Conservation (phyloP, 768 basidiomycete species). For the Clathrus columnatus region DNA sequence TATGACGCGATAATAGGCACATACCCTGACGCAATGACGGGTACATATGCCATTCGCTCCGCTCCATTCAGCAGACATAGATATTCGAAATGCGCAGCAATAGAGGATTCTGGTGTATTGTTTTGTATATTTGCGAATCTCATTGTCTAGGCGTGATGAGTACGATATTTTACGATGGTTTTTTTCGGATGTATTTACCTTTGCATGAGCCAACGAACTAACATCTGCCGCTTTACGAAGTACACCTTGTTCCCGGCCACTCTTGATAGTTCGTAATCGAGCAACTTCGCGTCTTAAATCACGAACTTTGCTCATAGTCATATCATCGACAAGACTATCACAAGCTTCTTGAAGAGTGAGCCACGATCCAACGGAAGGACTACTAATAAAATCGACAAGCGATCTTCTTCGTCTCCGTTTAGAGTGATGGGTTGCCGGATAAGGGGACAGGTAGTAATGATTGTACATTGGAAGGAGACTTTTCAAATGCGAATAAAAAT, state of each 20-base stretch:
- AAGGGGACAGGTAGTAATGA: not conserved
- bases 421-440: conserved; percentile 15
- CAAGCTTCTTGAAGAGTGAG: conserved; percentile 30
- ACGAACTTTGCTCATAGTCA: conserved; percentile 37
- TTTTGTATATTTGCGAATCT: conserved; percentile 45
- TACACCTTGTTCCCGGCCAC: conserved; percentile 58
- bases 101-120: conserved; percentile 46
- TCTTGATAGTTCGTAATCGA: conserved; percentile 70
- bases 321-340: conserved; percentile 45
- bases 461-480: conserved; percentile 32
- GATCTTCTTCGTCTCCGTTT: conserved; percentile 30
- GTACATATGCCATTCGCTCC: conserved; percentile 91
- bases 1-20: conserved; percentile 1
- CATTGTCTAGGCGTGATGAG: conserved; percentile 59
- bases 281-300: conserved; percentile 65
- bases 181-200: conserved; percentile 37
- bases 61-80: conserved; percentile 70
- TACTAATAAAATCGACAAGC: conserved; percentile 1
- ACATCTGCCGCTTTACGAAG: conserved; percentile 86
- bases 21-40: conserved; percentile 92
- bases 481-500: conserved; percentile 51
- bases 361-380: conserved; percentile 21
- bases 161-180: not conserved
- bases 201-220: conserved; percentile 76
- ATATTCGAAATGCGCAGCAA: conserved; percentile 87